phyloP scores from a whole-genome alignment of 345 rosid species.

The Cochlearia excelsa region DNA sequence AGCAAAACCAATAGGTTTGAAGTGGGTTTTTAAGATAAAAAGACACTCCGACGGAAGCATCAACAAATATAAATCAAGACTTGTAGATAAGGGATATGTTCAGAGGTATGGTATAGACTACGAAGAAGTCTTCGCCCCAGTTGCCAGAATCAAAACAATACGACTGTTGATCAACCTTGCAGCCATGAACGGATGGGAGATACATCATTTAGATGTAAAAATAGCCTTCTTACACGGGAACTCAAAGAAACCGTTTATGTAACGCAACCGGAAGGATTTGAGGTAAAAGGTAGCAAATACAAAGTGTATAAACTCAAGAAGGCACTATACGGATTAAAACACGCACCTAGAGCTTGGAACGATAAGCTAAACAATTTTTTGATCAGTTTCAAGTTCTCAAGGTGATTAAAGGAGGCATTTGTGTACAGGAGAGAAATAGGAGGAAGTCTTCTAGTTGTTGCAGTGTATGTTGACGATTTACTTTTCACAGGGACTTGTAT shows the following conservation, averaged over 20 bases:
- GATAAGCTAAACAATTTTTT: neutral
- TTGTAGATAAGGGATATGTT: neutral
- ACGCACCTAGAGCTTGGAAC: neutral
- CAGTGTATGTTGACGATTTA: neutral
- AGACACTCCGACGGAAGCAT: neutral
- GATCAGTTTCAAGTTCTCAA: accelerated
- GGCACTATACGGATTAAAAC: neutral
- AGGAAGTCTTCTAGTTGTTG: neutral
- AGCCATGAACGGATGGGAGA: neutral
- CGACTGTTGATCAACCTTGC: neutral
- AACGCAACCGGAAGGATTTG: neutral
- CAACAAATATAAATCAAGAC: neutral
- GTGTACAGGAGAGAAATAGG: neutral
- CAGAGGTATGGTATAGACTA: neutral
- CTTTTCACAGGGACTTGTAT: neutral
- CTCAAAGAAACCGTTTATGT: neutral
- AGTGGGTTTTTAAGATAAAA: neutral
- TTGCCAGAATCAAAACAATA: neutral
- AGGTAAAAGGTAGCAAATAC: neutral
- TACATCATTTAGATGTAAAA: neutral
- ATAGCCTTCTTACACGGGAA: neutral
- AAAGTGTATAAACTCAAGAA: neutral
- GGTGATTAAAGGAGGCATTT: neutral
- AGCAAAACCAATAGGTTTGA: neutral
- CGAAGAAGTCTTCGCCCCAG: neutral